Conservation (phyloP, 1,139 yeast genomes). For the Pichia sp. region DNA sequence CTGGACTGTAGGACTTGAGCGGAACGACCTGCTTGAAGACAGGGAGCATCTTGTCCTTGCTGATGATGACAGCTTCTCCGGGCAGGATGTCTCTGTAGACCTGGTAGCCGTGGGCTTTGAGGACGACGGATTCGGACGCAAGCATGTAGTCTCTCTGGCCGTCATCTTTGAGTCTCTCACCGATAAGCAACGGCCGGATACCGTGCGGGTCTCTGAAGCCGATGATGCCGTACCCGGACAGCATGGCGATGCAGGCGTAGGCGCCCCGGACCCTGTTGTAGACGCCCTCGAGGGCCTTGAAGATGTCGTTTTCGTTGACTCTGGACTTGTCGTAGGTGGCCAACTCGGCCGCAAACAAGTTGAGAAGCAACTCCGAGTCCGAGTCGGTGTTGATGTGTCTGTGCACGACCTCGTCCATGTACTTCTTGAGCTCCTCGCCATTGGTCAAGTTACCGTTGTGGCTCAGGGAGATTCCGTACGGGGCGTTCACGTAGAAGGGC, state of each 20-base stretch:
- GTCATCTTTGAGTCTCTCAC: conserved; percentile 65
- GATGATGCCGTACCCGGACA: conserved; percentile 92
- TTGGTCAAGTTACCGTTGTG: conserved; percentile 96
- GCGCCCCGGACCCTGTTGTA: conserved; percentile 85
- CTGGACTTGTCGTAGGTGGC: conserved; percentile 90
- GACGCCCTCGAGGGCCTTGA: conserved; percentile 79
- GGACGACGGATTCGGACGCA: conserved; percentile 91
- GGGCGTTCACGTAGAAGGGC: conserved; percentile 96
- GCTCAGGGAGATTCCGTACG: conserved; percentile 84
- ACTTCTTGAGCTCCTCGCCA: conserved; percentile 67
- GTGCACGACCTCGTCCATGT: conserved; percentile 89
- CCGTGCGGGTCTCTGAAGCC: conserved; percentile 98
- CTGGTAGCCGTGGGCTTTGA: conserved; percentile 87
- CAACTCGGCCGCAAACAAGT: conserved; percentile 86
- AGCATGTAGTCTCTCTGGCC: conserved; percentile 90
- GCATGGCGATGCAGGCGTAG: conserved; percentile 89
- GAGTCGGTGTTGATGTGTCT: conserved; percentile 97
- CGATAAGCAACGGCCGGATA: conserved; percentile 83
- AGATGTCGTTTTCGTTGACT: conserved; percentile 85
- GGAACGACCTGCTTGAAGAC: conserved; percentile 87
- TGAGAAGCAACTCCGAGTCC: conserved; percentile 85
- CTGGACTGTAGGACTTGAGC: conserved; percentile 79
- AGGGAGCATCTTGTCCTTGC: conserved; percentile 64
- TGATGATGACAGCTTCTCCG: conserved; percentile 94
- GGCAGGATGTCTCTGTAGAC: conserved; percentile 80